Evolutionary conservation across 805 yeast genomes (phyloP).

Genomic region (Candida ficus): DNA sequence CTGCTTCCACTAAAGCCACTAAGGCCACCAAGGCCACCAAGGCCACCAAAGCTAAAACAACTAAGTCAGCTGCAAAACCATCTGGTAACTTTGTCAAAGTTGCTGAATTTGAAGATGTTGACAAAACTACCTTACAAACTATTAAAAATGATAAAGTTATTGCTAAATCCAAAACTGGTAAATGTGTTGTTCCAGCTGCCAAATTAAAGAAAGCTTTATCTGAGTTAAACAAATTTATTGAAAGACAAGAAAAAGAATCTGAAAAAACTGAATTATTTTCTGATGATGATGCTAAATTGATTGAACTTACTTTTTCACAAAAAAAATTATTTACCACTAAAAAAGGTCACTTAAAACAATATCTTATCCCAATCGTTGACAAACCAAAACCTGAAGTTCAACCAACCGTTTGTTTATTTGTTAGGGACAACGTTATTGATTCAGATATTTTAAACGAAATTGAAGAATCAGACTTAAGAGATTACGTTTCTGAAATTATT

Average conservation of each 20-base stretch:
- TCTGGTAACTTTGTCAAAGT: constrained; percentile 26
- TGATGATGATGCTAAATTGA: constrained; percentile 37
- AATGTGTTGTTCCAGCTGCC: constrained; percentile 23
- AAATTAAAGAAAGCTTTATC: constrained; percentile 47
- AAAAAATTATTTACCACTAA: constrained; percentile 60
- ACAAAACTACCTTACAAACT: constrained; percentile 7
- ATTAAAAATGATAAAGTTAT: constrained; percentile 6
- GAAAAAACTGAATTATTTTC: constrained; percentile 51
- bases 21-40: constrained; percentile 11
- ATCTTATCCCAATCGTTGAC: constrained; percentile 35
- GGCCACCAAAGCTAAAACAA: constrained; percentile 15
- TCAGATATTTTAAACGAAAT: constrained; percentile 23
- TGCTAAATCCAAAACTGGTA: constrained; percentile 1
- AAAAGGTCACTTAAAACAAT: constrained; percentile 35
- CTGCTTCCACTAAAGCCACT: too few relatives aligned
- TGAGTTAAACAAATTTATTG: constrained; percentile 61
- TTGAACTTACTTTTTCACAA: constrained; percentile 60
- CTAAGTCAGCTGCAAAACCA: constrained; percentile 21
- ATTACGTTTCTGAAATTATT: constrained; percentile 44
- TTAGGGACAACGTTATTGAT: constrained; percentile 55
- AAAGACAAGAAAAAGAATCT: constrained; percentile 30
- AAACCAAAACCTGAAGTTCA: constrained; percentile 34
- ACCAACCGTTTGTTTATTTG: constrained; percentile 53
- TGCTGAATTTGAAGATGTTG: constrained; percentile 15
- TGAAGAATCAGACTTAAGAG: constrained; percentile 25